phyloP scores from a whole-genome alignment of 2,329 filamentous ascomycete species.

The Monascus ruber region DNA sequence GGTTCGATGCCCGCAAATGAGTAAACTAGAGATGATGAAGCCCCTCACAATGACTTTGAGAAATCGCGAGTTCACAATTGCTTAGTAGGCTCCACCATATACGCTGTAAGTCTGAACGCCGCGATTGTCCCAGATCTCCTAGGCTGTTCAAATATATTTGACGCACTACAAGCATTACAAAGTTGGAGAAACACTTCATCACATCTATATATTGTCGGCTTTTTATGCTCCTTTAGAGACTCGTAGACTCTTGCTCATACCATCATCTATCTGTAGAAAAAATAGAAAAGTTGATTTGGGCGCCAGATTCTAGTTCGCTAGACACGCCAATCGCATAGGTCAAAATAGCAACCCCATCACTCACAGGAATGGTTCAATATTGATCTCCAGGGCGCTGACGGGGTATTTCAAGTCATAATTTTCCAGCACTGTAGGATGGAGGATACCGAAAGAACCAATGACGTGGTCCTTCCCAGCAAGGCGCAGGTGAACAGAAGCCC shows the following conservation, averaged over 20 bases:
- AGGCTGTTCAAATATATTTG: too few relatives aligned
- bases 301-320: neutral
- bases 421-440: slow-evolving; percentile 86
- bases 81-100: too few relatives aligned
- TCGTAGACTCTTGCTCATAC: neutral
- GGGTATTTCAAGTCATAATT: slow-evolving; percentile 90
- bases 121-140: too few relatives aligned
- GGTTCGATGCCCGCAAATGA: too few relatives aligned
- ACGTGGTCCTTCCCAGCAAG: slow-evolving; percentile 60
- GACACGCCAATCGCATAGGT: neutral
- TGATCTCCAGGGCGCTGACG: slow-evolving; percentile 87
- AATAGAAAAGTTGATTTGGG: neutral
- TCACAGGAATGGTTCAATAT: slow-evolving; percentile 83
- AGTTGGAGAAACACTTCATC: too few relatives aligned
- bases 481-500: slow-evolving; percentile 71
- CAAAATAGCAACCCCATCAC: neutral
- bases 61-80: too few relatives aligned
- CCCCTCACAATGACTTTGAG: too few relatives aligned
- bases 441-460: slow-evolving; percentile 84
- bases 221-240: neutral
- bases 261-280: neutral
- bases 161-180: too few relatives aligned
- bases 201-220: neutral
- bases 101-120: too few relatives aligned
- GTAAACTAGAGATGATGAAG: too few relatives aligned